phyloP scores from a whole-genome alignment of 2,329 filamentous ascomycete genomes.

The Tolypocladium nubicola region DNA sequence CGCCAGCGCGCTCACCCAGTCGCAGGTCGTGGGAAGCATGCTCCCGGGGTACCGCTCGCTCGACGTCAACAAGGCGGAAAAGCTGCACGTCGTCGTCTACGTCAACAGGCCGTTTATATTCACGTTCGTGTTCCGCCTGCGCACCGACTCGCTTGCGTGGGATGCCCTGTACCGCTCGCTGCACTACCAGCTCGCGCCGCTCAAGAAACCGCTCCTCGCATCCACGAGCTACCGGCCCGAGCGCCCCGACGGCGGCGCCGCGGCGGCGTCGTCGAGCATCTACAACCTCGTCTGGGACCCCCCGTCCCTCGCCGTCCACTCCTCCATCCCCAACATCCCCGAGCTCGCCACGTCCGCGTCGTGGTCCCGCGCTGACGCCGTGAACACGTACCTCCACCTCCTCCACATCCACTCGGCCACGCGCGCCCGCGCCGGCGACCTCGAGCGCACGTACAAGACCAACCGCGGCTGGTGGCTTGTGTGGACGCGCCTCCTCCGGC shows the following conservation, averaged over 20 bases:
- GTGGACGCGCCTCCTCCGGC: slow-evolving; percentile 47
- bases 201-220: slow-evolving; percentile 43
- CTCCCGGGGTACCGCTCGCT: slow-evolving; percentile 25
- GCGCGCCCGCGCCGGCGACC: slow-evolving; percentile 28
- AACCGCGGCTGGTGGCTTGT: slow-evolving; percentile 60
- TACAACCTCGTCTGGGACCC: slow-evolving; percentile 56
- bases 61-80: slow-evolving; percentile 42
- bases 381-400: slow-evolving; percentile 55
- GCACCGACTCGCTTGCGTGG: slow-evolving; percentile 47
- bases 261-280: slow-evolving; percentile 21
- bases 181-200: slow-evolving; percentile 48
- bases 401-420: slow-evolving; percentile 43
- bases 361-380: slow-evolving; percentile 52
- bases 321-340: slow-evolving; percentile 57
- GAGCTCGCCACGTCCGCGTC: slow-evolving; percentile 24
- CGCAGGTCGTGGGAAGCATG: slow-evolving; percentile 22
- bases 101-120: slow-evolving; percentile 68
- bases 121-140: slow-evolving; percentile 55
- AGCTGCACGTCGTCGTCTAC: slow-evolving; percentile 61
- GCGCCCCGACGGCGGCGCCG: slow-evolving; percentile 13
- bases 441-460: slow-evolving; percentile 56
- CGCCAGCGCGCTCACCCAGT: slow-evolving; percentile 18
- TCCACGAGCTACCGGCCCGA: slow-evolving; percentile 48
- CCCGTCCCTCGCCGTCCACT: slow-evolving; percentile 42
- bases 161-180: slow-evolving; percentile 47